Conservation (phyloP, 345 rosid genomes). For the Mangifera indica region DNA sequence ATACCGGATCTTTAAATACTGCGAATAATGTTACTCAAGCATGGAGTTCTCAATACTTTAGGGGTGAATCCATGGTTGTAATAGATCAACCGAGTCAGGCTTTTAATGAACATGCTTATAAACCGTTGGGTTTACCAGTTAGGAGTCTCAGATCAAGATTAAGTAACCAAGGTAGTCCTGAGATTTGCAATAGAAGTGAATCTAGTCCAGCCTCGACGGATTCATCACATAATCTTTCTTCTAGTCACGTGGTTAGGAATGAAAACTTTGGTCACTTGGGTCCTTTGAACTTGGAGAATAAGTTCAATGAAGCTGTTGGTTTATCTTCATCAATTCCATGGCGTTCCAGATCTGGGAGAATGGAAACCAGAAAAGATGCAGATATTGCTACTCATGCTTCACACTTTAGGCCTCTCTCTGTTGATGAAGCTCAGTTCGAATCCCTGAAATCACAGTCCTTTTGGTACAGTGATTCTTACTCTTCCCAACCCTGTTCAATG, state of each 20-base stretch:
- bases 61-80: slow-evolving; percentile 50
- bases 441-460: slow-evolving; percentile 43
- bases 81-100: slow-evolving; percentile 51
- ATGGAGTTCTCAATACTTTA: slow-evolving; percentile 66
- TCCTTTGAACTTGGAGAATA: slow-evolving; percentile 34
- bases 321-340: slow-evolving; percentile 41
- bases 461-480: slow-evolving; percentile 41
- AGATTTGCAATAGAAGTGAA: slow-evolving; percentile 32
- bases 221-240: slow-evolving; percentile 25
- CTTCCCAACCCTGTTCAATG: slow-evolving; percentile 41
- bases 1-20: not conserved
- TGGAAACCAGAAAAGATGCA: slow-evolving; percentile 36
- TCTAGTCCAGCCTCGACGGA: slow-evolving; percentile 28
- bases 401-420: slow-evolving; percentile 58
- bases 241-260: slow-evolving; percentile 20
- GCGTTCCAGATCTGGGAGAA: slow-evolving; percentile 43
- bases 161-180: slow-evolving; percentile 19
- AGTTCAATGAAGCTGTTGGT: slow-evolving; percentile 30
- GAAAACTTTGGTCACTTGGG: slow-evolving; percentile 35
- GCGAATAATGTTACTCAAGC: slow-evolving; percentile 40
- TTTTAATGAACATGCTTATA: slow-evolving; percentile 34
- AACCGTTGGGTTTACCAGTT: slow-evolving; percentile 75
- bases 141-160: slow-evolving; percentile 59
- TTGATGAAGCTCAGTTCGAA: slow-evolving; percentile 54
- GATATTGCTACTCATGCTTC: slow-evolving; percentile 23